phyloP scores from a whole-genome alignment of 352 stramenopile genomes.

The Globisporangium radiosum region DNA sequence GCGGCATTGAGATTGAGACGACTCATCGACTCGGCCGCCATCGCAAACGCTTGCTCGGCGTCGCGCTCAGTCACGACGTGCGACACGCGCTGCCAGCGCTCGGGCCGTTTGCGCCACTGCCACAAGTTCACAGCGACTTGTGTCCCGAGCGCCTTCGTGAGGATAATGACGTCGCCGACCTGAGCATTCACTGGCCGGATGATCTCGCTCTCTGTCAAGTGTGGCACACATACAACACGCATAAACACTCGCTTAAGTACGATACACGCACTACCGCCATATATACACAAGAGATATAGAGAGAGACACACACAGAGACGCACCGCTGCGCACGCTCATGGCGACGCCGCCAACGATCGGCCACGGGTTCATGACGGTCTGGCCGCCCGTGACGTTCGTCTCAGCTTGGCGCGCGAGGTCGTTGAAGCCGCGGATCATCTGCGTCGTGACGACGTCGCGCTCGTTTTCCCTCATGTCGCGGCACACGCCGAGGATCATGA shows the following conservation, averaged over 20 bases:
- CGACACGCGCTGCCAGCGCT: slow-evolving; percentile 74
- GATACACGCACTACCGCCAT: not conserved
- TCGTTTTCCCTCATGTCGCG: slow-evolving; percentile 90
- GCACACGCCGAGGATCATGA: slow-evolving; percentile 93
- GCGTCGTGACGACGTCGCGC: slow-evolving; percentile 88
- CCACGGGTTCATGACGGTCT: slow-evolving; percentile 96
- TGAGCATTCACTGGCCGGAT: slow-evolving; percentile 88
- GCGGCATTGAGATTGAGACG: slow-evolving; percentile 90
- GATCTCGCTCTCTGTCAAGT: slow-evolving; percentile 55
- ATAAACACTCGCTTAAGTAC: too few species aligned
- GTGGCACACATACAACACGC: too few species aligned
- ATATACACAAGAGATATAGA: not conserved
- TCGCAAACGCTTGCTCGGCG: slow-evolving; percentile 86
- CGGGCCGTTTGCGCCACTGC: slow-evolving; percentile 86
- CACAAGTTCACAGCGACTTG: slow-evolving; percentile 93
- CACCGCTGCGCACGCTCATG: slow-evolving; percentile 80
- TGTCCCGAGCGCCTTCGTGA: slow-evolving; percentile 93
- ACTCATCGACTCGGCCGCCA: slow-evolving; percentile 91
- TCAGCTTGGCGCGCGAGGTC: slow-evolving; percentile 79
- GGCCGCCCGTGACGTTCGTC: slow-evolving; percentile 90
- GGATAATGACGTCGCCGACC: slow-evolving; percentile 87
- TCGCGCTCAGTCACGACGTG: slow-evolving; percentile 53
- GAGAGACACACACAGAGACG: not conserved
- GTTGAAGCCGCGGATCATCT: slow-evolving; percentile 94
- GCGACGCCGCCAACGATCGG: slow-evolving; percentile 93